phyloP scores from a whole-genome alignment of 1,139 yeast genomes.

The Scheffersomyces cryptocercus region DNA sequence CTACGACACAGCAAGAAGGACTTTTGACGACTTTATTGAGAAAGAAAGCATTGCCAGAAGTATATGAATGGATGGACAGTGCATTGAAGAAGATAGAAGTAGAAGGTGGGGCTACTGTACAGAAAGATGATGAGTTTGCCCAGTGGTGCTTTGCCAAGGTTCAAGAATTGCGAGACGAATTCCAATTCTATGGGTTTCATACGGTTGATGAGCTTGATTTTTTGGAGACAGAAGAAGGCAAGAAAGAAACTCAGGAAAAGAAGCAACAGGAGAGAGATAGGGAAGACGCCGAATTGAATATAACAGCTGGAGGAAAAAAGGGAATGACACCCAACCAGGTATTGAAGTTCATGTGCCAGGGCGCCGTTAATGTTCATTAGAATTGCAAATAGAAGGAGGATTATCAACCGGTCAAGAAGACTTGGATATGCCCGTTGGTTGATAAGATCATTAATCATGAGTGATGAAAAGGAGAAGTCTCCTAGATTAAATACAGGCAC shows the following conservation, averaged over 20 bases:
- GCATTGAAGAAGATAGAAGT: slow-evolving; percentile 46
- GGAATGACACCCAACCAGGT: slow-evolving; percentile 40
- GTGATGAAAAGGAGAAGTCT: too few relatives aligned
- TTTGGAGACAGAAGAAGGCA: slow-evolving; percentile 43
- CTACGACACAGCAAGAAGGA: slow-evolving; percentile 81
- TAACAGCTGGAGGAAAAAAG: slow-evolving; percentile 33
- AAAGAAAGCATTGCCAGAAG: slow-evolving; percentile 87
- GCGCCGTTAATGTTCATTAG: slow-evolving; percentile 15
- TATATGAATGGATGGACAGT: slow-evolving; percentile 76
- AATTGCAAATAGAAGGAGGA: too few relatives aligned
- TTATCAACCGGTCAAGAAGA: too few relatives aligned
- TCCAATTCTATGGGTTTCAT: slow-evolving; percentile 62
- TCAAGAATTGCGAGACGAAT: slow-evolving; percentile 54
- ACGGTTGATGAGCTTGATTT: slow-evolving; percentile 49
- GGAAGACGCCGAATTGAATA: slow-evolving; percentile 28
- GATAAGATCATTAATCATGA: too few relatives aligned
- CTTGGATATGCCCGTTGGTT: too few relatives aligned
- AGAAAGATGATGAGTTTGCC: slow-evolving; percentile 55
- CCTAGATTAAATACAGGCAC: too few relatives aligned
- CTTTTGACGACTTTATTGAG: slow-evolving; percentile 79
- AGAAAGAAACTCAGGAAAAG: slow-evolving; percentile 29
- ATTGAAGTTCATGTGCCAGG: slow-evolving; percentile 44
- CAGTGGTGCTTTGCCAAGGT: slow-evolving; percentile 62
- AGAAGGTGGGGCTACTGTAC: slow-evolving; percentile 16
- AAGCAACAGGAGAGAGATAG: slow-evolving; percentile 27